Percentiles rank a stretch among this genome's conserved stretches.
These are phyloP conservation scores for Chlorella sp. DNA, from an alignment of 139 green algal genomes.

Conservation along the genomic window DNA sequence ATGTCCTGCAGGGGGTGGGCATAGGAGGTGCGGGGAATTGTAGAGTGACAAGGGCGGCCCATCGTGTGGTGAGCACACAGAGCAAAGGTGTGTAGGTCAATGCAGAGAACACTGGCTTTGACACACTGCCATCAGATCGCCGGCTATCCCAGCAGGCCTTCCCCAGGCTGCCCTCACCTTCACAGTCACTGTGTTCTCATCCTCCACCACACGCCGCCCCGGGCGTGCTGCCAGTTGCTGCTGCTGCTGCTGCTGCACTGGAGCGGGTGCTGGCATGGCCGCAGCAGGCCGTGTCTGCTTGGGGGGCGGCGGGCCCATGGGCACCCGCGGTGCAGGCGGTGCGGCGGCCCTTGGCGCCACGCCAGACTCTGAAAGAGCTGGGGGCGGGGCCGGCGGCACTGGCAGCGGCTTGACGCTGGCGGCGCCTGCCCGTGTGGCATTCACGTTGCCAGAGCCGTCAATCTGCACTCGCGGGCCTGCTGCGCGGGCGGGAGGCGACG, in stretches of 20 bases:
- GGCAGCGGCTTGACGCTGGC: constrained; percentile 29
- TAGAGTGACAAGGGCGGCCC: neutral
- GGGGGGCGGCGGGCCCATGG: constrained; percentile 34
- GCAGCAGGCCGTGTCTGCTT: neutral
- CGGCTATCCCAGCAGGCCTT: no score
- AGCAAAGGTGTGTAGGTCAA: no score
- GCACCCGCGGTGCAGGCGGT: neutral
- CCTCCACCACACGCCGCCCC: constrained; percentile 65
- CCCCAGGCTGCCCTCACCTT: constrained; percentile 32
- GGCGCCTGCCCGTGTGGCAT: neutral
- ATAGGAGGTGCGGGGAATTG: neutral
- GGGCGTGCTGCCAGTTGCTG: constrained; percentile 5
- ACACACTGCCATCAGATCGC: no score
- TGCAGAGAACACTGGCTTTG: no score
- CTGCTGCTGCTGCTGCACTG: constrained; percentile 4
- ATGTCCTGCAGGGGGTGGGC: constrained; percentile 41
- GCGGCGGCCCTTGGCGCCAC: neutral
- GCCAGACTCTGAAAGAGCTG: neutral
- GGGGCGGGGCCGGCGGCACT: constrained; percentile 41
- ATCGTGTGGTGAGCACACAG: neutral
- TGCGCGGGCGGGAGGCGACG: neutral
- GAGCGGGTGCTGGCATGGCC: neutral
- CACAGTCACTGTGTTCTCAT: constrained; percentile 85
- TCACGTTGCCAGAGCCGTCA: constrained; percentile 31
- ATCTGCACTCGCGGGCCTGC: constrained; percentile 29